phyloP scores from a whole-genome alignment of 2,329 filamentous ascomycete species.

The Trichoderma guizhouense region DNA sequence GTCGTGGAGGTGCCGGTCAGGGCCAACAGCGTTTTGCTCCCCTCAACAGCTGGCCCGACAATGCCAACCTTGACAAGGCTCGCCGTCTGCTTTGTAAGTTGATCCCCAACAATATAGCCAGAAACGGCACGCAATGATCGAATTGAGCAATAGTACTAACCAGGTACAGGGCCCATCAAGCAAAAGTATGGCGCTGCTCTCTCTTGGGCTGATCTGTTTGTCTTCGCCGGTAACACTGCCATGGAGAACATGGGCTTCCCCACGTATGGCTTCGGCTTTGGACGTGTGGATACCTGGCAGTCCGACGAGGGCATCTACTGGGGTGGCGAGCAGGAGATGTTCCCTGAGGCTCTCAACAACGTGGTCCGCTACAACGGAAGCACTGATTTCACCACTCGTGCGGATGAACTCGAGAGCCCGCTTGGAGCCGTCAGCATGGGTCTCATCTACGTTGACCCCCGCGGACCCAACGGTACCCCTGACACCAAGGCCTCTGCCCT shows the following conservation, averaged over 20 bases:
- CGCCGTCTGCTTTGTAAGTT: slow-evolving; percentile 63
- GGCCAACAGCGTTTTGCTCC: slow-evolving; percentile 58
- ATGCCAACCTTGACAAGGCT: slow-evolving; percentile 73
- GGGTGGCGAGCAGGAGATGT: slow-evolving; percentile 68
- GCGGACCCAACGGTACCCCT: slow-evolving; percentile 68
- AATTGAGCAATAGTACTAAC: not conserved
- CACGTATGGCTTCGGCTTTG: slow-evolving; percentile 69
- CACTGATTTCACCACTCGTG: slow-evolving; percentile 53
- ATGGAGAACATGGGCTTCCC: slow-evolving; percentile 72
- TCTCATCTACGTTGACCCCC: slow-evolving; percentile 77
- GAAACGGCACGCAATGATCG: not conserved
- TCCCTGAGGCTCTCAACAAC: slow-evolving; percentile 52
- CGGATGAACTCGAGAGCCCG: slow-evolving; percentile 59
- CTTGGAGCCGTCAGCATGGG: slow-evolving; percentile 65
- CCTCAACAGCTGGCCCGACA: slow-evolving; percentile 77
- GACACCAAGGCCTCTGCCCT: slow-evolving; percentile 64
- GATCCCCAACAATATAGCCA: not conserved
- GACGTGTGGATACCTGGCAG: slow-evolving; percentile 69
- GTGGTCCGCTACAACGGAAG: slow-evolving; percentile 63
- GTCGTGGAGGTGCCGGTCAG: slow-evolving; percentile 68
- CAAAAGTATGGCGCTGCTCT: slow-evolving; percentile 80
- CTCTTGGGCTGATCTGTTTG: slow-evolving; percentile 71
- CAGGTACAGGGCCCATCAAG: slow-evolving; percentile 60
- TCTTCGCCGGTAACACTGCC: slow-evolving; percentile 71
- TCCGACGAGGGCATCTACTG: slow-evolving; percentile 74